These are phyloP conservation scores for Linum trigynum DNA, from an alignment of 345 rosid genomes.

Conservation along the genomic window DNA sequence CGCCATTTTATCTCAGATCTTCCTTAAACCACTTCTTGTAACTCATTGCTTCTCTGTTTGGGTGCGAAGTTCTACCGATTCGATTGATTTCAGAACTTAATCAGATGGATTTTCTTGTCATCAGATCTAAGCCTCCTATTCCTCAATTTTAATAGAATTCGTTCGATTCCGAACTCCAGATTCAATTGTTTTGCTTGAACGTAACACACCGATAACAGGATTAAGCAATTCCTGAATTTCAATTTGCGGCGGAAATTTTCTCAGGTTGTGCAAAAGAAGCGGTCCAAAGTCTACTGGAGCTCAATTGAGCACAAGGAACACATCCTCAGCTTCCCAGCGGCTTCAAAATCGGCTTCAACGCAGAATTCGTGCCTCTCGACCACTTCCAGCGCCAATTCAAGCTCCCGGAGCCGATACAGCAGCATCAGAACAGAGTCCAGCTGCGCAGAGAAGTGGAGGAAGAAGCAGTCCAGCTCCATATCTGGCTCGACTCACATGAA, in stretches of 20 bases:
- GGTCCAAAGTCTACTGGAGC: conserved; percentile 35
- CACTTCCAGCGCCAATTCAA: conserved; percentile 43
- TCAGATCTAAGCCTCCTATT: neutral
- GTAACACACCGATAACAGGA: neutral
- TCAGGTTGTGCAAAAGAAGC: conserved; percentile 52
- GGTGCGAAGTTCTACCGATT: neutral
- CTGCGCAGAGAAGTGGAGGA: conserved; percentile 14
- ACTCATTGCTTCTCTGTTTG: neutral
- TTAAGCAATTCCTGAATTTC: neutral
- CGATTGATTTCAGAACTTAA: too few species aligned
- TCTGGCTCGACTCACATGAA: conserved; percentile 35
- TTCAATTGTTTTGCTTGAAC: neutral
- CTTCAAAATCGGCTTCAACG: conserved; percentile 28
- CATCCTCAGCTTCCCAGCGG: conserved; percentile 10
- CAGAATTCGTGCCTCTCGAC: conserved; percentile 52
- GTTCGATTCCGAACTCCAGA: too few species aligned
- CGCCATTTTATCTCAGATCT: too few species aligned
- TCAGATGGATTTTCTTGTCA: too few species aligned
- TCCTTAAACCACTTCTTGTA: neutral
- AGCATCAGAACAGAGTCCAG: conserved; percentile 12
- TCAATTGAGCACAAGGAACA: conserved; percentile 14
- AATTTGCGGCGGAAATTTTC: too few species aligned
- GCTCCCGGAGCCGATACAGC: conserved; percentile 21
- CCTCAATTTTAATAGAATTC: neutral
- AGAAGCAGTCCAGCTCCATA: conserved; percentile 17